phyloP scores from a whole-genome alignment of 192 early-diverging fungal species.

The Backusella morwellensis region DNA sequence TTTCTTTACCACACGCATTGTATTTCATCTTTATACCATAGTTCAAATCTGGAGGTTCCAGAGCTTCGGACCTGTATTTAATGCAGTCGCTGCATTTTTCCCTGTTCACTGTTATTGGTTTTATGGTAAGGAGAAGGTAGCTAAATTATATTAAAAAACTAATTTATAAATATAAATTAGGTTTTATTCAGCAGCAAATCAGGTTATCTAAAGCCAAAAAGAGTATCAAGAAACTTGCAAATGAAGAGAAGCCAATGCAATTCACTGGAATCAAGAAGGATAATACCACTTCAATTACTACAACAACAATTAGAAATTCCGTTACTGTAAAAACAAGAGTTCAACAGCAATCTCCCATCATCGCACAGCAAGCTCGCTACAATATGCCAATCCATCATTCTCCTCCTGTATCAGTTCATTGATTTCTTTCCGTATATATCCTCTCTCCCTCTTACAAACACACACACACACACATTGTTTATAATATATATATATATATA shows the following conservation, averaged over 20 bases:
- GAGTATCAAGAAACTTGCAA: neutral
- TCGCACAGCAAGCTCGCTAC: neutral
- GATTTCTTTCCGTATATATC: neutral
- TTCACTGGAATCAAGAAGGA: neutral
- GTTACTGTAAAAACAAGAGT: neutral
- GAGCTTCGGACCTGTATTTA: slow-evolving; percentile 22
- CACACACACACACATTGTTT: neutral
- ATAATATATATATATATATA: neutral
- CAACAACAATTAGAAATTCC: neutral
- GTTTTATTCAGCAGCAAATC: slow-evolving; percentile 36
- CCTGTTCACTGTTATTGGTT: slow-evolving; percentile 60
- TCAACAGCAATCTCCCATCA: neutral
- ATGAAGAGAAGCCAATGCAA: neutral
- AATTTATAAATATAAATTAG: slow-evolving; percentile 11
- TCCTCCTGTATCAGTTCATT: slow-evolving; percentile 1
- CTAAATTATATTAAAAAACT: neutral
- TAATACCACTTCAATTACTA: neutral
- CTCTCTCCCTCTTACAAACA: neutral
- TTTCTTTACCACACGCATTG: slow-evolving; percentile 57
- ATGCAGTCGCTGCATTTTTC: slow-evolving; percentile 42
- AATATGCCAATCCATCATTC: neutral
- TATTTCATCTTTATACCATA: slow-evolving; percentile 46
- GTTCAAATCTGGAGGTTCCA: slow-evolving; percentile 31
- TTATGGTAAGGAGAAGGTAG: slow-evolving; percentile 21
- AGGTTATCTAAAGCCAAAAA: slow-evolving; percentile 11